A percentile compares a stretch with the other conserved stretches of the same genome.
phyloP scores from a whole-genome alignment of 441 rosid genomes.

The Metrosideros polymorpha region DNA sequence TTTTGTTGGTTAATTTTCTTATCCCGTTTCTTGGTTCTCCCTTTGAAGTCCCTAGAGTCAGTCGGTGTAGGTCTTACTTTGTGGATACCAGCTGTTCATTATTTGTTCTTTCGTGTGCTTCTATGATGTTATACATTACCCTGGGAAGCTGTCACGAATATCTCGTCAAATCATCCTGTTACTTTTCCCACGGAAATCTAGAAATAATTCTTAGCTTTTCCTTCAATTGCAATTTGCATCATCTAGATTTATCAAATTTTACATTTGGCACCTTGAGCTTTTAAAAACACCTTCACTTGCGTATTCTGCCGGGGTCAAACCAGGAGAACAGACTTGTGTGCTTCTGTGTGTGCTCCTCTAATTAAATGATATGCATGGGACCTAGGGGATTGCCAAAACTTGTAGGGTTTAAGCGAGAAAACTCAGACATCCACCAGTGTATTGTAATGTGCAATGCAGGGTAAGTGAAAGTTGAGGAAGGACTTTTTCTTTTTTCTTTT shows the following conservation, averaged over 20 bases:
- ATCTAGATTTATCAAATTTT: background rate
- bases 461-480: background rate
- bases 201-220: background rate
- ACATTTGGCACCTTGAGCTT: background rate
- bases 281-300: background rate
- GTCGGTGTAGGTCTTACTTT: background rate
- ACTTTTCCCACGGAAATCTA: background rate
- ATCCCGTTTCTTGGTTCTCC: background rate
- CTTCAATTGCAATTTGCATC: background rate
- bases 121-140: background rate
- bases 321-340: background rate
- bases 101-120: background rate
- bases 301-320: background rate
- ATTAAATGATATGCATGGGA: background rate
- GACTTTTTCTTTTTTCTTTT: background rate
- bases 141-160: background rate
- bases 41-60: background rate
- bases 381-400: background rate
- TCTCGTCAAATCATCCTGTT: background rate
- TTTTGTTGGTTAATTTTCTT: background rate
- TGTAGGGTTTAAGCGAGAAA: background rate
- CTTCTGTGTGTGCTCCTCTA: background rate
- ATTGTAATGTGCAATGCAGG: background rate
- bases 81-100: background rate
- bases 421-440: background rate